Base-by-base conservation (phyloP, 257 asterid genomes). In the Paulownia fortunei region DNA sequence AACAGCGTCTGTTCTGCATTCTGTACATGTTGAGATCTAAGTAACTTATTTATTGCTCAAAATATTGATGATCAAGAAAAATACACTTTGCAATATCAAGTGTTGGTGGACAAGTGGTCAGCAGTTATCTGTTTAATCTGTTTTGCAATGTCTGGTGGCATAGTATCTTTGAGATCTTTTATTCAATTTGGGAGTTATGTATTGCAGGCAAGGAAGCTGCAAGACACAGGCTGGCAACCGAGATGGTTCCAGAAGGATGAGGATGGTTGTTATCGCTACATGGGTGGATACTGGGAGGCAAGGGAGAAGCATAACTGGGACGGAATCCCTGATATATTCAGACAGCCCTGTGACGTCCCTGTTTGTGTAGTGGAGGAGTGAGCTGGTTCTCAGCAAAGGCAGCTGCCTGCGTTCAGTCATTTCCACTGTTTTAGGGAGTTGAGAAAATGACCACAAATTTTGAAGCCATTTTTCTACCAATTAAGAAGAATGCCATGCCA, bases 161-260 rank as follows among this genome's bases (percentile, higher is more conserved):
- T n/a, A n/a, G n/a, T n/a, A n/a, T n/a, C n/a, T n/a, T n/a, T n/a
- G n/a, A n/a, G n/a, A n/a, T n/a, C n/a, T 8, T 13, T 39, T 4
- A 11, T 21, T 15, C 36, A 6, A 52, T 37, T 12, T 11, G 1
- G 59, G 62, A 71, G 59, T 74, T 36, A 4, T 46, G 16, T 64
- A 41, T 12, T 72, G 85, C 92, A 95, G 99, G 99, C 98, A 42
- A 85, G 99, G 88, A 95, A 76, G 86, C 68, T 95, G 84, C 99
- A 95, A 85, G 99, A 95, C 78, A 86, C 95, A 82, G 99, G 99
- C 5, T 95, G 98, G 98, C 87, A 84, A 76, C 99, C 99, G 5
- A 88, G 91, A 82, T 95, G 99, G 99, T 95, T 95, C 61, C 55
- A 69, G 76, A 91, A 85, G 86, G 97, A 93, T n/a, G 97, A 87